phyloP scores from a whole-genome alignment of 192 early-diverging fungal species.

The Entomortierella chlamydospora region DNA sequence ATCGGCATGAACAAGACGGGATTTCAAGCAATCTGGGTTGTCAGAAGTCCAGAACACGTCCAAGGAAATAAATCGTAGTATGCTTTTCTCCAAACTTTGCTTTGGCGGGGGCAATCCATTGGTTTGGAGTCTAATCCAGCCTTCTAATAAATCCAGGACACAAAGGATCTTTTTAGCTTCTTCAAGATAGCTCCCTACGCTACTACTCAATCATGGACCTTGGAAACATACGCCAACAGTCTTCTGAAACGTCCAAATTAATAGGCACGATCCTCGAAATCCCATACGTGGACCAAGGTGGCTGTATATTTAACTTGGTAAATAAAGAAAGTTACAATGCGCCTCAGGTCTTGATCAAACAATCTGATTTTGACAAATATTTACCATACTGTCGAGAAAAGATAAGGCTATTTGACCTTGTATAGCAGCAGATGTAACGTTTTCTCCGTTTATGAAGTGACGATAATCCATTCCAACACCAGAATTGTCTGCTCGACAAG shows the following conservation, averaged over 20 bases:
- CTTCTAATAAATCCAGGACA: background rate
- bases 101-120: constrained; percentile 10
- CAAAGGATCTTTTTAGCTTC: background rate
- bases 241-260: background rate
- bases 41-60: constrained; percentile 11
- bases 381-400: constrained; percentile 2
- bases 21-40: background rate
- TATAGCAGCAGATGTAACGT: background rate
- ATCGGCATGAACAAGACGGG: background rate
- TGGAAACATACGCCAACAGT: background rate
- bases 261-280: constrained; percentile 5
- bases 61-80: background rate
- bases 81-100: background rate
- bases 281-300: background rate
- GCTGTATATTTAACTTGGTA: background rate
- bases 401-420: constrained; percentile 1
- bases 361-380: background rate
- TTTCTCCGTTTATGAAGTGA: constrained; percentile 16
- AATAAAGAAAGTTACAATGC: background rate
- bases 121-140: constrained; percentile 1
- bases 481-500: constrained; percentile 2
- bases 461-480: constrained; percentile 1
- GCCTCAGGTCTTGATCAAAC: background rate
- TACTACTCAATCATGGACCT: background rate
- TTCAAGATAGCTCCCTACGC: no score